Evolutionary conservation across 75 land plant species (phyloP).

Genomic region (Larix kaempferi): DNA sequence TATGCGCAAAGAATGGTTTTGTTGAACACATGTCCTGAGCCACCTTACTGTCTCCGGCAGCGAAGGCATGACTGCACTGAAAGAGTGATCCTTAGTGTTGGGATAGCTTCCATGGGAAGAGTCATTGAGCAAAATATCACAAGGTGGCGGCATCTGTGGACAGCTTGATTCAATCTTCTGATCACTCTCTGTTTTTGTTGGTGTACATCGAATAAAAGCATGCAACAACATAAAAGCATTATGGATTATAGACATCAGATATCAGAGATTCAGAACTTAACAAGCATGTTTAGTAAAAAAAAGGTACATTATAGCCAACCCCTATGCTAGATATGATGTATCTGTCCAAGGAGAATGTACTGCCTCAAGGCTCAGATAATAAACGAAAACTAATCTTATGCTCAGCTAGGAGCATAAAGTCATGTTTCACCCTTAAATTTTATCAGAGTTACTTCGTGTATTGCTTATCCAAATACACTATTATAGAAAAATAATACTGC

Average conservation of each 20-base stretch:
- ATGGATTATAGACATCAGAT: not conserved
- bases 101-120: constrained; percentile 13
- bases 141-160: constrained; percentile 12
- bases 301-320: not conserved
- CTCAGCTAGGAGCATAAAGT: not conserved
- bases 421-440: not conserved
- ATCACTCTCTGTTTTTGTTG: constrained; percentile 12
- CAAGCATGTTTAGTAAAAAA: not conserved
- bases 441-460: not conserved
- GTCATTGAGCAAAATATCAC: constrained; percentile 19
- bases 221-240: not conserved
- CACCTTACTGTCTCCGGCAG: constrained; percentile 80
- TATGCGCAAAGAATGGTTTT: constrained; percentile 38
- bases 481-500: not conserved
- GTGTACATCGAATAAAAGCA: constrained; percentile 1
- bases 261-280: not conserved
- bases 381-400: not conserved
- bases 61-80: constrained; percentile 69
- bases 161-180: constrained; percentile 5
- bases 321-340: not conserved
- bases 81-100: constrained; percentile 12
- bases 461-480: not conserved
- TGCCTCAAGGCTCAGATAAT: not conserved
- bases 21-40: constrained; percentile 52
- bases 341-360: not conserved